A percentile compares a stretch with the other conserved stretches of the same genome.
phyloP scores from a whole-genome alignment of 2,329 filamentous ascomycete species.

The Botrytis fabae region DNA sequence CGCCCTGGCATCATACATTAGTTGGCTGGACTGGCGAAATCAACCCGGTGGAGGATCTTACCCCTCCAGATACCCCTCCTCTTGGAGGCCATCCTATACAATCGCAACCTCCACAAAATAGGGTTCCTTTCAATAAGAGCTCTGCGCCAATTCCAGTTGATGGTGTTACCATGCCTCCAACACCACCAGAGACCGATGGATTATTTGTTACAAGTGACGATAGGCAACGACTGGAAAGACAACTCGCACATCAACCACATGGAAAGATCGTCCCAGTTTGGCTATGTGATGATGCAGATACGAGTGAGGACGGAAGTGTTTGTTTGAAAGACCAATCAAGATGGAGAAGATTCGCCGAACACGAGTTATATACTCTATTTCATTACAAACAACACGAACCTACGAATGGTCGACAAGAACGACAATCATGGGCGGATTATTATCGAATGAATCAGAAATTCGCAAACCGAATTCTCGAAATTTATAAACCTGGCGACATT shows the following conservation, averaged over 20 bases:
- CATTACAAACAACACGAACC: constrained; percentile 96
- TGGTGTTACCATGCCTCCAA: constrained; percentile 53
- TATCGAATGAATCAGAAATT: constrained; percentile 91
- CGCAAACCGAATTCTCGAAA: constrained; percentile 81
- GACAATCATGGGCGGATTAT: constrained; percentile 88
- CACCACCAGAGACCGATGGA: constrained; percentile 64
- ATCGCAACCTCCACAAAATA: constrained; percentile 42
- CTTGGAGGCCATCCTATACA: constrained; percentile 46
- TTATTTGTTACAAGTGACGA: constrained; percentile 71
- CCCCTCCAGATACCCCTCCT: constrained; percentile 51
- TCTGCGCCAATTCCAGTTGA: constrained; percentile 79
- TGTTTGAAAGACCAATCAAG: constrained; percentile 77
- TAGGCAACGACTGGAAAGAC: constrained; percentile 69
- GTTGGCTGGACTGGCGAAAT: constrained; percentile 96
- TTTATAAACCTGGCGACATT: constrained; percentile 90
- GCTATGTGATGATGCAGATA: constrained; percentile 76
- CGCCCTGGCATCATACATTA: constrained; percentile 87
- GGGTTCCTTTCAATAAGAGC: constrained; percentile 63
- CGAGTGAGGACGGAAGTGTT: constrained; percentile 61
- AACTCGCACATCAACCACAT: constrained; percentile 69
- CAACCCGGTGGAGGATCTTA: constrained; percentile 51
- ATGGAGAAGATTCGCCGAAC: constrained; percentile 89
- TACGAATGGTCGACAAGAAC: constrained; percentile 77
- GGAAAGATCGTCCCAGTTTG: constrained; percentile 86
- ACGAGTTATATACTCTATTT: constrained; percentile 88